Evolutionary conservation across 2,329 filamentous ascomycete species (phyloP).

Genomic region (Drechslerella coelobrocha): DNA sequence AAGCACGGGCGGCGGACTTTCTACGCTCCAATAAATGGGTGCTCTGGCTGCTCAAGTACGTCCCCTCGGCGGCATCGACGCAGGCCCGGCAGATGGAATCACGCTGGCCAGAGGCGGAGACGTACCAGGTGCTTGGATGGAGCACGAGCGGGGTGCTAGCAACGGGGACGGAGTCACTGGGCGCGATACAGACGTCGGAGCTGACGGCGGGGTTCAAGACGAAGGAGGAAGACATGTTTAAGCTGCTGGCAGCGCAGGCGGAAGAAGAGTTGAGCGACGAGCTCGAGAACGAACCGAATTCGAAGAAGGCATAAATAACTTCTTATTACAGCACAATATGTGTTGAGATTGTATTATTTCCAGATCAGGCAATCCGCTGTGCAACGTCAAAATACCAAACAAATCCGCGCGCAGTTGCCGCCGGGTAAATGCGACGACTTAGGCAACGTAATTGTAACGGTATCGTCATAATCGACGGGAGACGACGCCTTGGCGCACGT

Average conservation of each 20-base stretch:
- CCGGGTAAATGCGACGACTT: too few species aligned
- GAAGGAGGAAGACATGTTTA: conserved; percentile 37
- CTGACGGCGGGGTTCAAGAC: conserved; percentile 16
- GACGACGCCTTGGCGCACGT: too few species aligned
- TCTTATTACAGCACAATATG: too few species aligned
- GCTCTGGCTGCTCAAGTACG: conserved; percentile 35
- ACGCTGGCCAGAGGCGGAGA: conserved; percentile 31
- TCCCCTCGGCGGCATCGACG: conserved; percentile 14
- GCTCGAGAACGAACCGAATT: not conserved
- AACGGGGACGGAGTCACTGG: conserved; percentile 27
- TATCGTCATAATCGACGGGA: too few species aligned
- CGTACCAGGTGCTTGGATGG: conserved; percentile 37
- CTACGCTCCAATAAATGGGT: conserved; percentile 36
- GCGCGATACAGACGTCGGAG: conserved; percentile 35
- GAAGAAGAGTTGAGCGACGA: not conserved
- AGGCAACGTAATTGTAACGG: too few species aligned
- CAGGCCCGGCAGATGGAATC: conserved; percentile 19
- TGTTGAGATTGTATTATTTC: too few species aligned
- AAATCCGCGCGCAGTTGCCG: too few species aligned
- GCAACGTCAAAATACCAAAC: too few species aligned
- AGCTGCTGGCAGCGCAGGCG: not conserved
- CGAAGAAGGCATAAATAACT: too few species aligned
- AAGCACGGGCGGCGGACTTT: conserved; percentile 21
- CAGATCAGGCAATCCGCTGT: too few species aligned
- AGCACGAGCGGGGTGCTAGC: conserved; percentile 32